Evolutionary conservation across 176 grass and related monocot species (phyloP).

Genomic region (Zoysia japonica): DNA sequence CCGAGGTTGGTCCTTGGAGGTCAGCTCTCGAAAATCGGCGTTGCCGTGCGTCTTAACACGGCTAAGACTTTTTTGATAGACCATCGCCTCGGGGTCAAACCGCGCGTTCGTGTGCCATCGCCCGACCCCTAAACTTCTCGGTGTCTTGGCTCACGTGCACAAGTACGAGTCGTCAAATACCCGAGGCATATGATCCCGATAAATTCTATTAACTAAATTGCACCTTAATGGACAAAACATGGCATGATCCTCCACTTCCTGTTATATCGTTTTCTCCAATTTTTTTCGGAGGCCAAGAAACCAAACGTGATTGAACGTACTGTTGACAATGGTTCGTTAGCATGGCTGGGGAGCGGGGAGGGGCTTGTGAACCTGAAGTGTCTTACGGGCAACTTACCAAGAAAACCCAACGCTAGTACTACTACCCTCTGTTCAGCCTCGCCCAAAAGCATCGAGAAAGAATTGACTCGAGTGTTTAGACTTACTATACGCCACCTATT

Average conservation of each 20-base stretch:
- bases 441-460: slow-evolving; percentile 32
- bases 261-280: neutral
- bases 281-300: neutral
- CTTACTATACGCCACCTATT: slow-evolving; percentile 17
- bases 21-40: too few species aligned
- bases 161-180: too few species aligned
- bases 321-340: neutral
- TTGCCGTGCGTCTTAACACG: too few species aligned
- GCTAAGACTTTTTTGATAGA: too few species aligned
- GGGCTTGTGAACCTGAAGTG: neutral
- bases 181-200: too few species aligned
- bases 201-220: too few species aligned
- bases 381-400: slow-evolving; percentile 8
- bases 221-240: neutral
- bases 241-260: neutral
- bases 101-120: too few species aligned
- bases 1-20: too few species aligned
- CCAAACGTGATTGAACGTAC: neutral
- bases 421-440: neutral
- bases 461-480: slow-evolving; percentile 24
- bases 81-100: too few species aligned
- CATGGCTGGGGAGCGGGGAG: too few species aligned
- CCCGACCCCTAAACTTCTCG: too few species aligned
- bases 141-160: too few species aligned
- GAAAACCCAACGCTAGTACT: neutral